Conservation (phyloP, 2,329 filamentous ascomycete species). For the Metarhizium rileyi region DNA sequence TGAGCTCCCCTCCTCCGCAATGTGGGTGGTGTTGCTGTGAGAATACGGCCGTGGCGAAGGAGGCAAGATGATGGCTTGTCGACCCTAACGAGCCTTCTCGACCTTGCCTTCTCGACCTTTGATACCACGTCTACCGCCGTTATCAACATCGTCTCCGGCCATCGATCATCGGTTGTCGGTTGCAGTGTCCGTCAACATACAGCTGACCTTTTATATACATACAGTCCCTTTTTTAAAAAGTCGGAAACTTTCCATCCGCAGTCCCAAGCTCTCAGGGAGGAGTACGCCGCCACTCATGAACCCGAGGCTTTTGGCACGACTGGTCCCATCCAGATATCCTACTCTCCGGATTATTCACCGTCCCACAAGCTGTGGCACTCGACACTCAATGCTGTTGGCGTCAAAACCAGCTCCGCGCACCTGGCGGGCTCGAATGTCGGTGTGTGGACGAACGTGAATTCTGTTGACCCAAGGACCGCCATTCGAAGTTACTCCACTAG, state of each 20-base stretch:
- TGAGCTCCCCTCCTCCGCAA: neutral
- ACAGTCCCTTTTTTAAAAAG: slow-evolving; percentile 40
- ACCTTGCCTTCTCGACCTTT: neutral
- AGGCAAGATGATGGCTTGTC: neutral
- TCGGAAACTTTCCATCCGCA: slow-evolving; percentile 37
- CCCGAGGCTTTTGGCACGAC: slow-evolving; percentile 28
- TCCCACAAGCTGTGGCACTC: slow-evolving; percentile 37
- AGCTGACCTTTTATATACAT: slow-evolving; percentile 11
- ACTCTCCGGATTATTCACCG: slow-evolving; percentile 27
- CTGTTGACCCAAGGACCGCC: slow-evolving; percentile 34
- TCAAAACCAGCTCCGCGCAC: slow-evolving; percentile 30
- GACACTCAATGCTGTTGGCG: slow-evolving; percentile 34
- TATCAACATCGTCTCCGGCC: too few relatives aligned
- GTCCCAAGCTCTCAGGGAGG: slow-evolving; percentile 20
- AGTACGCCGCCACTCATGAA: slow-evolving; percentile 29
- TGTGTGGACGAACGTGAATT: slow-evolving; percentile 38
- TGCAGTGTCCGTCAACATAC: neutral
- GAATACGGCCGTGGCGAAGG: neutral
- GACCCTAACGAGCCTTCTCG: neutral
- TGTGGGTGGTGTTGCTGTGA: too few relatives aligned
- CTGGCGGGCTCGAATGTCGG: slow-evolving; percentile 40
- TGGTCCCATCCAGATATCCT: slow-evolving; percentile 41
- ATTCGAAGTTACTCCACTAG: slow-evolving; percentile 38
- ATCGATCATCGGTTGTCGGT: too few relatives aligned
- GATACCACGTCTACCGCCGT: too few relatives aligned